A percentile compares a stretch with the other conserved stretches of the same genome.
phyloP scores from a whole-genome alignment of 352 stramenopile genomes.

The Globisporangium irregulare region DNA sequence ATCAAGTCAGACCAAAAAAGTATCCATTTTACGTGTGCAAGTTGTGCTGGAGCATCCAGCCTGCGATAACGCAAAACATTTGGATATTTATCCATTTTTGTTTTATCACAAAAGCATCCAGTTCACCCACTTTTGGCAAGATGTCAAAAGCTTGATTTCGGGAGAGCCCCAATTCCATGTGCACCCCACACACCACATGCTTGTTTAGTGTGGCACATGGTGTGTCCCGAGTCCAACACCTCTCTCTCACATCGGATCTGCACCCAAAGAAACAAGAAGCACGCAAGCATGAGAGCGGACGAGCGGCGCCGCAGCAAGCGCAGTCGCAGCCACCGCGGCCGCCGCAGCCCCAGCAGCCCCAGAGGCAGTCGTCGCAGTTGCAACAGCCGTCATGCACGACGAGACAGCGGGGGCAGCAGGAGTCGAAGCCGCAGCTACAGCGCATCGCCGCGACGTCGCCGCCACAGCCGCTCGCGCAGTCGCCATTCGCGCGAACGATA shows the following conservation, averaged over 20 bases:
- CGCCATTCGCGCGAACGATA: neutral
- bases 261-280: neutral
- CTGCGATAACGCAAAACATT: no score
- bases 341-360: no score
- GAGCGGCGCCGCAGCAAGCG: conserved; percentile 17
- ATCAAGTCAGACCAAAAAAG: no score
- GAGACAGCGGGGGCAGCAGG: conserved; percentile 9
- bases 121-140: neutral
- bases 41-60: no score
- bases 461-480: conserved; percentile 15
- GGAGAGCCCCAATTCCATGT: neutral
- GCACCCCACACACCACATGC: neutral
- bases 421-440: conserved; percentile 24
- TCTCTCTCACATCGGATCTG: no score
- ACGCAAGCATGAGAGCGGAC: neutral
- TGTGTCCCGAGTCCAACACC: neutral
- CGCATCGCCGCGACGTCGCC: neutral
- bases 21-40: no score
- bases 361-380: neutral
- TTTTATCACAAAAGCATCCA: no score
- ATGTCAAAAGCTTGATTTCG: neutral
- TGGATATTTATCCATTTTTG: no score
- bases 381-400: neutral
- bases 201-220: neutral
- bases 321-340: conserved; percentile 19